Base-by-base conservation (phyloP, 192 early-diverging fungal genomes). In the Chytriomyces confervae region DNA sequence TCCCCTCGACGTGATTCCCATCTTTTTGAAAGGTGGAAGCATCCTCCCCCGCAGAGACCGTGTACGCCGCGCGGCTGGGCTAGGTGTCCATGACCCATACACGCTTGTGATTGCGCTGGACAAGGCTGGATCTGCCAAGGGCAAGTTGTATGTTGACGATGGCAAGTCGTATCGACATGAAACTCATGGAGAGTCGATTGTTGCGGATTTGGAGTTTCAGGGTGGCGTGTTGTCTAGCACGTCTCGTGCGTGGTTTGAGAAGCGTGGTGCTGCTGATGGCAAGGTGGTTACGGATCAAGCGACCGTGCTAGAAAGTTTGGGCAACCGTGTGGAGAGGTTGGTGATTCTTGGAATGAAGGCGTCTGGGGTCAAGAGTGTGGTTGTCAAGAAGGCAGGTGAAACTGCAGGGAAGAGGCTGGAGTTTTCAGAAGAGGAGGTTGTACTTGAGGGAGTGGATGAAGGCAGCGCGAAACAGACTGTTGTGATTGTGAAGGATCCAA, bases 131-230 rank as follows among this genome's bases (percentile, higher is more conserved):
- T 80, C 88, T 23, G 95, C 97, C 6, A 65, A 75, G 4, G 98
- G 97, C 27, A 66, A 69, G n/a, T 76, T 99, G 20, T 98, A 98
- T 76, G 77, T 94, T 61, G 98, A 99, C 82, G 98, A 99, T 76
- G 98, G 96, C 9, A 87, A 93, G 62, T 85, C 90, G 1, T 98
- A 89, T 77, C 89, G 84, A 47, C 93, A 90, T 75, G 69, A 71
- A 67, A 72, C 89, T 76, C 71, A 84, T 0, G 94, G 94, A 4
- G 86, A 84, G 44, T 98, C 92, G 82, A 83, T 96, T 61, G 72
- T 83, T 47, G 45, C 69, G 6, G 66, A 84, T 43, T 91, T 95
- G 82, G 73, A 61, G 11, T 94, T 85, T 67, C 53, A 70, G 27
- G 78, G 67, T 43, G 77, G 79, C 49, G 77, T 44, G 24, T 79